Evolutionary conservation across 805 yeast genomes (phyloP), one percentile per base, ranked within the genome.

Genomic region (Teunomyces panamensis): DNA sequence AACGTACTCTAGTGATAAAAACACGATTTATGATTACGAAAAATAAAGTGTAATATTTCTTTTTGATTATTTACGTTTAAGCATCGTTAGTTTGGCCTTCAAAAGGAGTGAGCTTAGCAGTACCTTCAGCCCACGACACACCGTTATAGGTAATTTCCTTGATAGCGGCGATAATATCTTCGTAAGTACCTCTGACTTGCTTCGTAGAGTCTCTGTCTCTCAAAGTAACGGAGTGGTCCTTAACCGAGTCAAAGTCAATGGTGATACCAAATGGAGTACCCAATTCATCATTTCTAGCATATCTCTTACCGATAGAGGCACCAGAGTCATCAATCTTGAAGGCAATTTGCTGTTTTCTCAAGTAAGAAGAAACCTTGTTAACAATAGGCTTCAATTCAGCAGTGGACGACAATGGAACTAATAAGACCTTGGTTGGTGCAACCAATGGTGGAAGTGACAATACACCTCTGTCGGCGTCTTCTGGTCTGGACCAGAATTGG

Each of bases 181-280:
- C 84, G 49, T 85, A 78, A 11, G 88, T 73, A 53, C 98, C 99
- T 78, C 99, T 89, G 43, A 91, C 96, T 78, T 92, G 99, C 67
- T 84, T 86, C 30, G 98, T 94, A 48, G 96, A 80, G 70, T 92
- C 99, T 78, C 99, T 88, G 73, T 92, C 98, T 79, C 99, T 89
- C 64, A 92, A 78, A 30, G 99, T 92, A 56, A 92, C 87, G 10
- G 97, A 84, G 44, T 81, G 81, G 65, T 92, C 97, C 65, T 85
- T 81, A 53, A 87, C 80, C 46, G 96, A 85, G 55, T 92, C 97
- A 69, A 94, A 92, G 71, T 92, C 99, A 59, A 92, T 87, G 55
- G 99, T 92, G 71, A 92, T 83, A 68, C 99, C 99, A 67, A 94
- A 94, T 59, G 99, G 99, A 46, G 98, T 94, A 71, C 99, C 99